These are phyloP conservation scores for Peronosclerospora sorghi DNA, from an alignment of 352 stramenopile species.

Conservation along the genomic window DNA sequence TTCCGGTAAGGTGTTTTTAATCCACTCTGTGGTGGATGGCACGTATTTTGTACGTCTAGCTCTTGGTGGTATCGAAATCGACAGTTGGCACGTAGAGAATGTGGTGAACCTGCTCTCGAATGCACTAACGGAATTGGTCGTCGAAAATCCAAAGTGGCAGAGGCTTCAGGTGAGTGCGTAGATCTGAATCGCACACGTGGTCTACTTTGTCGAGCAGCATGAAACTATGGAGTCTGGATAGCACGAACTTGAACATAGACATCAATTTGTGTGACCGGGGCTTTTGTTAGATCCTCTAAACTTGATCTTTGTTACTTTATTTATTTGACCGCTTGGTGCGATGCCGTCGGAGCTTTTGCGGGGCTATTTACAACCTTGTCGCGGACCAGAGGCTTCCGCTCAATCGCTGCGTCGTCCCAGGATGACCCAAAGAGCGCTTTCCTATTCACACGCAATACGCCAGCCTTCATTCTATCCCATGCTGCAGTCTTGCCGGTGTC, in stretches of 20 bases:
- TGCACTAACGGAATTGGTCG: conserved; percentile 21
- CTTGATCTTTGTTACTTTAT: too few species aligned
- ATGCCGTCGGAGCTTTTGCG: conserved; percentile 27
- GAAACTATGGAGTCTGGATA: too few species aligned
- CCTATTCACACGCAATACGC: conserved; percentile 46
- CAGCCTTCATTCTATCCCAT: conserved; percentile 7
- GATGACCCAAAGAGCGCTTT: conserved; percentile 67
- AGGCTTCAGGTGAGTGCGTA: too few species aligned
- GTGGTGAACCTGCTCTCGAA: conserved; percentile 25
- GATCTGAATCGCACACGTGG: too few species aligned
- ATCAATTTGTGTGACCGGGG: too few species aligned
- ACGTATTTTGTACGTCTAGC: conserved; percentile 44
- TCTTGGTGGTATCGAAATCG: conserved; percentile 35
- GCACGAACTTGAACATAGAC: too few species aligned
- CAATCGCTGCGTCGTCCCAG: conserved; percentile 68
- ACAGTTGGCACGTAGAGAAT: conserved; percentile 35
- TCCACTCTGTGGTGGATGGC: conserved; percentile 52
- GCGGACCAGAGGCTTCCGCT: conserved; percentile 67
- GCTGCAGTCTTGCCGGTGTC: conserved; percentile 2
- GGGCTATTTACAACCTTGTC: conserved; percentile 35
- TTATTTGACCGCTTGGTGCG: conserved; percentile 21
- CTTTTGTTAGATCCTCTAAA: too few species aligned
- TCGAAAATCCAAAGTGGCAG: conserved; percentile 25
- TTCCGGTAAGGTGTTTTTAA: conserved; percentile 45
- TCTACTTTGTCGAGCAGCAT: too few species aligned